Evolutionary conservation across 2,329 filamentous ascomycete genomes (phyloP), one percentile per base, ranked within the genome.

Genomic region (Emydomyces testavorans): DNA sequence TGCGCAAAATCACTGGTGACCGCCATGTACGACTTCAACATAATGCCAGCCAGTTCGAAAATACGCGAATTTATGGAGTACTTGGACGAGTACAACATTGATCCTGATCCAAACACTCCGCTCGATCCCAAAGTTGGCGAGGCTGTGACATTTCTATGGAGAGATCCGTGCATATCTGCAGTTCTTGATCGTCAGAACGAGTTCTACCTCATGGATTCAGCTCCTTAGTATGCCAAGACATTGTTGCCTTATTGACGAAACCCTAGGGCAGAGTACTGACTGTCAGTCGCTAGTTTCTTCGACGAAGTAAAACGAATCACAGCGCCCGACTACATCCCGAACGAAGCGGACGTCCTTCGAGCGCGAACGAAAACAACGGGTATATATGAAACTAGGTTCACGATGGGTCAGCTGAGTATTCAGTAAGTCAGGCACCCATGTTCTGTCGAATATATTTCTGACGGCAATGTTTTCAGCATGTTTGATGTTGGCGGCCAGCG

Each of bases 141-240:
- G 49, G 92, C 92, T 13, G 81, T 96, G 31, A 79, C 83, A 55
- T 82, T 85, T 46, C 71, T 98, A 63, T 98, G 92, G 92, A 82
- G 82, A 58, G 92, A 98, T 62, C 82, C 85, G 6, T 83, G 83
- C 57, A 85, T 86, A 58, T 79, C 85, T 47, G 79, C 78, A 56
- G 77, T 95, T 31, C 82, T 96, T 75, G 86, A 94, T 61, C 86
- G 92, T 63, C 86, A 94, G 64, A 94, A 88, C 62, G 90, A 98
- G 68, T 98, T 98, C 66, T 98, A 98, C 64, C 73, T 98, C 50
- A 98, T 98, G 92, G 92, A 98, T 66, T 98, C 92, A 20, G 92
- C 92, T 45, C 88, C 89, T 71, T 98, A 98, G 90, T 98, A 76
- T 64, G 85, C 57, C 52, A 45, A 10, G 11, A 7, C 23, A 13